Conservation (phyloP, 441 rosid species). For the Jatropha podagrica region DNA sequence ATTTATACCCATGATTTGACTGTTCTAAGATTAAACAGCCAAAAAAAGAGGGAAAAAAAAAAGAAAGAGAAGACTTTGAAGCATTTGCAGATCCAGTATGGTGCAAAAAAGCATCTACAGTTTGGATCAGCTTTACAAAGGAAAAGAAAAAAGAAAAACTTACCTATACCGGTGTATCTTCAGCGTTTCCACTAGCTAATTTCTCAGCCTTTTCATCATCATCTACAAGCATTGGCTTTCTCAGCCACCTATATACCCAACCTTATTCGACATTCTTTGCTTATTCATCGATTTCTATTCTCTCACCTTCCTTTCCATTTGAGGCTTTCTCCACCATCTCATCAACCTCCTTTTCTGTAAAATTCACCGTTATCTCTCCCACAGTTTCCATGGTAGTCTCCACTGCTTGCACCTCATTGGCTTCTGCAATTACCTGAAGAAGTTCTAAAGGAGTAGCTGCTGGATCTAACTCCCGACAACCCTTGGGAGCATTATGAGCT, state of each 20-base stretch:
- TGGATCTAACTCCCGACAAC: conserved; percentile 84
- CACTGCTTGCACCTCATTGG: conserved; percentile 17
- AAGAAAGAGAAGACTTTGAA: conserved; percentile 16
- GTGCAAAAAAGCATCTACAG: conserved; percentile 31
- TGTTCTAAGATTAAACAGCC: conserved; percentile 26
- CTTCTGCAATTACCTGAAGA: conserved; percentile 40
- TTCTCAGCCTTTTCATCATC: conserved; percentile 16
- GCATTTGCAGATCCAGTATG: conserved; percentile 30
- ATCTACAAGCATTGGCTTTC: conserved; percentile 23
- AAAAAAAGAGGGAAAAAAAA: conserved; percentile 8
- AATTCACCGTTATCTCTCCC: conserved; percentile 23
- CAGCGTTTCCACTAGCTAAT: conserved; percentile 23
- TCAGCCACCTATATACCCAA: conserved; percentile 14
- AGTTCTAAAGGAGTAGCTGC: conserved; percentile 88
- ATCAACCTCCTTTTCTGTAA: conserved; percentile 13
- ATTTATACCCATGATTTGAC: conserved; percentile 15
- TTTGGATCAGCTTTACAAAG: conserved; percentile 28
- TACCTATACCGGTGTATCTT: conserved; percentile 28
- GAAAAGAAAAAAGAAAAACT: conserved; percentile 1
- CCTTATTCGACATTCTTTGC: conserved; percentile 3
- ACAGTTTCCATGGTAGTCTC: conserved; percentile 25
- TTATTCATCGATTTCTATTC: conserved; percentile 11
- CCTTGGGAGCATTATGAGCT: conserved; percentile 61
- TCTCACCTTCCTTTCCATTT: conserved; percentile 20
- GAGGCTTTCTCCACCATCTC: conserved; percentile 12